phyloP scores from a whole-genome alignment of 2,329 filamentous ascomycete genomes.

The Coleophoma crateriformis region DNA sequence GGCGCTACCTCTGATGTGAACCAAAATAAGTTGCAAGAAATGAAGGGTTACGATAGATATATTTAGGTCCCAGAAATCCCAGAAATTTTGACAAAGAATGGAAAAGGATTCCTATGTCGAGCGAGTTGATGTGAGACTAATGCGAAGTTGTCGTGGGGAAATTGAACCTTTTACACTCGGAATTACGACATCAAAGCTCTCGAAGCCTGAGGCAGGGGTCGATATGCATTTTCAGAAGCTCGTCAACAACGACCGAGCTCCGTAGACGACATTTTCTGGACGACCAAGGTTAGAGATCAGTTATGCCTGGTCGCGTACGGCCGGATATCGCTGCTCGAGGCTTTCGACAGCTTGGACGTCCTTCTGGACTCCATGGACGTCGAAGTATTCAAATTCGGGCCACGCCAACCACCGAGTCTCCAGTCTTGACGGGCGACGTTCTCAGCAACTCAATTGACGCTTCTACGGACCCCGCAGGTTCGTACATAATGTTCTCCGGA shows the following conservation, averaged over 20 bases:
- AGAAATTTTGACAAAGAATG: too few relatives aligned
- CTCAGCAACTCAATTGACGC: conserved; percentile 44
- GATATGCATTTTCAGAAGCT: neutral
- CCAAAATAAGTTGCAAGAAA: too few relatives aligned
- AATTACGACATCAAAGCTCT: neutral
- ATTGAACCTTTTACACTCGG: too few relatives aligned
- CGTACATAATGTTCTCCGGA: neutral
- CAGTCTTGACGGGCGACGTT: conserved; percentile 44
- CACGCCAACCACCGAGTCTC: conserved; percentile 50
- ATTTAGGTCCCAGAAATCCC: too few relatives aligned
- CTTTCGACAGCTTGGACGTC: conserved; percentile 17
- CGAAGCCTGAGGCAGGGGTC: conserved; percentile 2
- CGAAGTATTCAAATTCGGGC: conserved; percentile 59
- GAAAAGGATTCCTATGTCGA: too few relatives aligned
- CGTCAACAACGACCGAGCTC: conserved; percentile 1
- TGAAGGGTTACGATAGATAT: too few relatives aligned
- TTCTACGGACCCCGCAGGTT: conserved; percentile 23
- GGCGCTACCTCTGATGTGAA: neutral
- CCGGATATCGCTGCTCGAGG: conserved; percentile 16
- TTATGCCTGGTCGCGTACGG: conserved; percentile 23
- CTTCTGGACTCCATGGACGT: conserved; percentile 28
- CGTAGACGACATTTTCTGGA: neutral
- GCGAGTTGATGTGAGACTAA: too few relatives aligned
- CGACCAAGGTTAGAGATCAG: conserved; percentile 7
- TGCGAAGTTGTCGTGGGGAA: too few relatives aligned